Evolutionary conservation across 148 eudicot species (phyloP), one percentile per base, ranked within the genome.

Genomic region (Polygonum aviculare): DNA sequence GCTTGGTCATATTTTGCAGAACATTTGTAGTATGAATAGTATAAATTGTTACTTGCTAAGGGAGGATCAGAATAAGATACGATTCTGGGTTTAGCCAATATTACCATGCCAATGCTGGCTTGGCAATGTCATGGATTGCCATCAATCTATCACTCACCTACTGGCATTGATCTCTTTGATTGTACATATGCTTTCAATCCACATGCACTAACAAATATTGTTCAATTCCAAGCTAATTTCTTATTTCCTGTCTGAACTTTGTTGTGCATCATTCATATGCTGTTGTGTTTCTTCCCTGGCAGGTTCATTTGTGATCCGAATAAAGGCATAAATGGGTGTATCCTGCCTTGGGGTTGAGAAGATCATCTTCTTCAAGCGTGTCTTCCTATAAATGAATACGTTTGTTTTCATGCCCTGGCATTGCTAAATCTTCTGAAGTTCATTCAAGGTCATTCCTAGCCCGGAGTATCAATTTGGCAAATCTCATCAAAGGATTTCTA

Each of bases 221-320:
- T 0, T 36, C 11, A 12, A 36, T 36, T 38, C 5, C 48, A 31
- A 12, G 69, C 19, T 35, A 36, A 12, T 11, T 1, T 6, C 15
- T 40, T 1, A 31, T 71, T 22, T 41, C 31, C 33, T 71, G 12
- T 71, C 9, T 54, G 60, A 12, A 11, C 38, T 1, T 54, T 52
- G 44, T 45, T 19, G 4, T 50, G 67, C 54, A 31, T 55, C 41
- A 35, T 22, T 35, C 33, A 31, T 60, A 48, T 33, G 12, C 45
- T 31, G 73, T 69, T 49, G 47, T n/a, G n/a, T 26, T 78, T 67
- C 62, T 44, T 80, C 47, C 69, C 75, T 83, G 77, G 76, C 94
- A 94, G 98, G 98, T 87, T 94, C 98, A 6, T 92, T 94, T 81
- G 82, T 85, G 80, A 79, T 85, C 12, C 86, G 98, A 50, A 90